Evolutionary conservation across 306 rosid genomes (phyloP).

Genomic region (Pyrus betulifolia): DNA sequence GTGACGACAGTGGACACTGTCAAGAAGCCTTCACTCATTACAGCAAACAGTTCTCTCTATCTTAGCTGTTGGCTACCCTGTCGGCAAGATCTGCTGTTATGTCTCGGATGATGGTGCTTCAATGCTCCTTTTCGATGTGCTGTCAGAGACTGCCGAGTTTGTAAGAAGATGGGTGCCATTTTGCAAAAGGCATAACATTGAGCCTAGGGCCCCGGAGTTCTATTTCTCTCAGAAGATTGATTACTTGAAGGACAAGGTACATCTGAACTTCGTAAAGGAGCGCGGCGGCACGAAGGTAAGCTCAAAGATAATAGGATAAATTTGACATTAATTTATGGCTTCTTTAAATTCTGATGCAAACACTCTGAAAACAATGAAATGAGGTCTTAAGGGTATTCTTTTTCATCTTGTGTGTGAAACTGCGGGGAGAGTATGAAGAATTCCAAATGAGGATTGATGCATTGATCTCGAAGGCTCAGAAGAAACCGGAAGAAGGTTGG

Average conservation of each 20-base stretch:
- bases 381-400: neutral
- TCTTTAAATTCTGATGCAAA: neutral
- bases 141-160: constrained; percentile 78
- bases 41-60: constrained; percentile 81
- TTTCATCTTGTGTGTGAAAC: neutral
- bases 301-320: neutral
- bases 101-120: constrained; percentile 95
- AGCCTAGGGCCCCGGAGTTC: constrained; percentile 85
- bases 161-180: constrained; percentile 90
- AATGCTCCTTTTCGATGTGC: constrained; percentile 61
- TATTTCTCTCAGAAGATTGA: constrained; percentile 84
- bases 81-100: constrained; percentile 65
- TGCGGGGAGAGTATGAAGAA: constrained; percentile 94
- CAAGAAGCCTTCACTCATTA: constrained; percentile 77
- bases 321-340: neutral
- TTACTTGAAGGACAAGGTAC: constrained; percentile 86
- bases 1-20: constrained; percentile 82
- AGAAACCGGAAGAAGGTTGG: constrained; percentile 95
- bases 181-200: constrained; percentile 60
- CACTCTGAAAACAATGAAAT: neutral
- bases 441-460: constrained; percentile 78
- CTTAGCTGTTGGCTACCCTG: constrained; percentile 77
- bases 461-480: constrained; percentile 68
- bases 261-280: constrained; percentile 71
- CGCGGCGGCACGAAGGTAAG: constrained; percentile 87